Conservation (phyloP, 2,329 filamentous ascomycete species). For the Chaetomium strumarium region DNA sequence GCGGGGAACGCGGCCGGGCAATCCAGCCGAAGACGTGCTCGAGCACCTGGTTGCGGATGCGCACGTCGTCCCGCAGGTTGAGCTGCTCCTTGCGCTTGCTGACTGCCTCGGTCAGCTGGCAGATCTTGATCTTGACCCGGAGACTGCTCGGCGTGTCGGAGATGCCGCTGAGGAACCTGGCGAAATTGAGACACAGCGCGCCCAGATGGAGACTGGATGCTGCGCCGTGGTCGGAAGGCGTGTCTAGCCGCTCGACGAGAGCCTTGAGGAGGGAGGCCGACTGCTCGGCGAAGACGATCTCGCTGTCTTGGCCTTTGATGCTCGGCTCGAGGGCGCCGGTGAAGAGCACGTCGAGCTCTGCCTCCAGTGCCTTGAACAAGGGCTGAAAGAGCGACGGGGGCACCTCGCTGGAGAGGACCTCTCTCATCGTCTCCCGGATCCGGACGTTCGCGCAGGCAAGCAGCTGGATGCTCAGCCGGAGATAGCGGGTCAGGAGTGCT, state of each 20-base stretch:
- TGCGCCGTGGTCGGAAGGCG: conserved; percentile 55
- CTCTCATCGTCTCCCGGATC: conserved; percentile 61
- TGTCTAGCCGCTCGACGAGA: conserved; percentile 59
- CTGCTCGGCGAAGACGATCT: conserved; percentile 63
- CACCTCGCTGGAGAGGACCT: conserved; percentile 60
- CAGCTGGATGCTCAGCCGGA: conserved; percentile 59
- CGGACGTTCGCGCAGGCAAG: conserved; percentile 58
- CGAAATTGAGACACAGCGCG: conserved; percentile 58
- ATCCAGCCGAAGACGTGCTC: conserved; percentile 67
- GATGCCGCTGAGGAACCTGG: conserved; percentile 58
- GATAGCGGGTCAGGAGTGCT: conserved; percentile 52
- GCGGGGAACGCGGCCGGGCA: conserved; percentile 50
- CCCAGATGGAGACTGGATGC: conserved; percentile 60
- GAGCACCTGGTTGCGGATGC: conserved; percentile 61
- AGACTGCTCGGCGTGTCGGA: conserved; percentile 51
- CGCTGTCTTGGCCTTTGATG: conserved; percentile 50
- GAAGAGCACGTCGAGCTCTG: conserved; percentile 58
- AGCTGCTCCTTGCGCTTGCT: conserved; percentile 62
- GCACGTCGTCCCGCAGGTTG: conserved; percentile 62
- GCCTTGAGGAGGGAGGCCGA: conserved; percentile 57
- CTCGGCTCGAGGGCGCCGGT: conserved; percentile 48
- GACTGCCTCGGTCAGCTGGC: conserved; percentile 60
- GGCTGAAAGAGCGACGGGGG: conserved; percentile 56
- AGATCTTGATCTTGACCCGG: conserved; percentile 63
- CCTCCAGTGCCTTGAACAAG: conserved; percentile 59